Conservation (phyloP, 176 grass and related monocot genomes). For the Poa pratensis region DNA sequence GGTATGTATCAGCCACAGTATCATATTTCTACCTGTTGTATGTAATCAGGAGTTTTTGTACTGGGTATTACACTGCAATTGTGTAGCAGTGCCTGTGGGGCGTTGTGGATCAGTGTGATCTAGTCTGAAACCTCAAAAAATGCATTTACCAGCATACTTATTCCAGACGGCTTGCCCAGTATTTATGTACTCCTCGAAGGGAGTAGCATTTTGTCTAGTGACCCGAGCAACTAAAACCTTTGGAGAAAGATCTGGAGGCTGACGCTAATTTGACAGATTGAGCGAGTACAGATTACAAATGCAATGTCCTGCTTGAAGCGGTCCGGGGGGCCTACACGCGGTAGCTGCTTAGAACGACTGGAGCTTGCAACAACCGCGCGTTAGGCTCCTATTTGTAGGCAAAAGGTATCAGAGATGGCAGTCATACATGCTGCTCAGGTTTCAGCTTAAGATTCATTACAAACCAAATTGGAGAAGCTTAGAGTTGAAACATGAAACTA, state of each 20-base stretch:
- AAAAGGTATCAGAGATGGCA: not conserved
- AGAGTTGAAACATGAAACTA: not conserved
- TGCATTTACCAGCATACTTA: not conserved
- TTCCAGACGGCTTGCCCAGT: not conserved
- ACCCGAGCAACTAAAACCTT: not conserved
- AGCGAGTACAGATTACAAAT: not conserved
- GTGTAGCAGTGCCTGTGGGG: not conserved
- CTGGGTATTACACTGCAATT: not conserved
- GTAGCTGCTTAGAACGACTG: not conserved
- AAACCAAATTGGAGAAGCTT: too few relatives aligned
- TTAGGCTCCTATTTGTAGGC: not conserved
- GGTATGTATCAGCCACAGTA: conserved; percentile 1
- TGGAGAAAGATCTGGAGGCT: not conserved
- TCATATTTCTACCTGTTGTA: conserved; percentile 18
- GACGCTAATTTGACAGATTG: not conserved
- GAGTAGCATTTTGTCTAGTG: not conserved
- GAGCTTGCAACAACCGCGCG: too few relatives aligned
- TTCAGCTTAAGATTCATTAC: not conserved
- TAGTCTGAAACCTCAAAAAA: not conserved
- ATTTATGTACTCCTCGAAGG: too few relatives aligned
- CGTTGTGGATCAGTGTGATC: not conserved
- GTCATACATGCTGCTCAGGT: not conserved
- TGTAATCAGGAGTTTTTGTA: not conserved
- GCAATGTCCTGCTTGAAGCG: not conserved
- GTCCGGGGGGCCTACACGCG: not conserved